Evolutionary conservation across 2,329 filamentous ascomycete genomes (phyloP), one percentile per base, ranked within the genome.

Genomic region (Colletotrichum eleusines): DNA sequence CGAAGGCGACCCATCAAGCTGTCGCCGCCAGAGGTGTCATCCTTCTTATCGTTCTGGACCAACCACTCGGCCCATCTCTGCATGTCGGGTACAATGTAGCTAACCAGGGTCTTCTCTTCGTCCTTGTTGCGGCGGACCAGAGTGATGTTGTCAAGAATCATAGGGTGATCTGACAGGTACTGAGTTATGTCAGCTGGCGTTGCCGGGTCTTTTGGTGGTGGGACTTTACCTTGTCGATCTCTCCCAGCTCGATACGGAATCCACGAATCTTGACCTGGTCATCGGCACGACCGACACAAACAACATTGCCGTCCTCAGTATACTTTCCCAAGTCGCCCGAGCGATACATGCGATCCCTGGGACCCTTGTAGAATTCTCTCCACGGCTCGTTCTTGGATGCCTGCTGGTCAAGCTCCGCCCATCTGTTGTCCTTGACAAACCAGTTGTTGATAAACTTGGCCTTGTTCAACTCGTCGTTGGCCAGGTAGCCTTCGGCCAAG

Each of bases 191-290:
- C 16, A 51, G 48, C 48, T 18, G 48, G 48, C 16, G 26, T 31
- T 51, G 48, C 26, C 6, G 7, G 5, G 48, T 51, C 23, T 51
- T 26, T 12, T 28, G 16, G 16, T 51, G 26, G 16, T 31, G 48
- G 14, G 7, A 20, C 6, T 18, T 51, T 51, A 51, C 48, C 48
- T 55, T 55, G 53, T 98, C 95, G 74, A 98, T 98, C 75, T 98
- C 96, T 73, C 92, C 92, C 55, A 98, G 90, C 82, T 99, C 96
- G 75, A 99, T 97, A 72, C 95, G 88, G 86, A 98, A 98, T 1
- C 95, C 95, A 71, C 96, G 92, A 74, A 98, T 95, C 85, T 98
- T 99, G 83, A 98, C 93, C 79, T 98, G 95, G 74, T 92, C 88
- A 77, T 98, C 95, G 31, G 90, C 90, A 69, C 96, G 88, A 28